Base-by-base conservation (phyloP, 495 filamentous ascomycete genomes). In the Aspergillus asperescens region DNA sequence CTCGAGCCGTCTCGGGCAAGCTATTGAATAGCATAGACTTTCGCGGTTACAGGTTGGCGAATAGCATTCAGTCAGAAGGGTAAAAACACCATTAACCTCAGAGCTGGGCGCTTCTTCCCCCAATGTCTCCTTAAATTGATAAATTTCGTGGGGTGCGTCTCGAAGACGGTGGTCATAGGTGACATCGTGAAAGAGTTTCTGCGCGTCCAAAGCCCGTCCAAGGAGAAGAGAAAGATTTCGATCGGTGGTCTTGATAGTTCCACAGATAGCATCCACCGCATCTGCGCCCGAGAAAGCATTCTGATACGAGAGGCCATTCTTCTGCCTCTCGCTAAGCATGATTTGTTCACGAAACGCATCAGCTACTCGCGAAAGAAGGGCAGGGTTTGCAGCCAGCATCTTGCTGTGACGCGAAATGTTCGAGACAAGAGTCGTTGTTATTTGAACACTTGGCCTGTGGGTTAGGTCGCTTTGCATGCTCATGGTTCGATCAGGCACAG, bases 171-270 rank as follows among this genome's bases (percentile, higher is more conserved):
- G 94, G 55, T 95, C 91, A 67, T 99, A 99, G 4, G 91, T 96
- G 34, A 97, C 94, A 80, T 99, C 94, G 67, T 97, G 94, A 66
- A 99, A 99, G 68, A 97, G 96, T 67, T 97, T 99, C 69, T 99
- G 94, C 35, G 94, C 94, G 73, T 99, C 94, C 38, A 99, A 73
- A 50, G 90, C 88, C 57, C 94, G 80, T 39, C 94, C 94, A n/a
- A 99, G 70, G 9, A 99, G 81, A 49, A 99, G 73, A 34, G 94
- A 93, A 56, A 99, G 74, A 62, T 96, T 99, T 44, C 94, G 83
- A 68, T 99, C 94, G 9, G 86, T 95, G 0, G 94, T 99, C 67
- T 92, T 87, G 64, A 97, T 96, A 59, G 97, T 97, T 61, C 87
- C 89, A 2, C 85, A 83, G 45, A 99, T 89, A 56, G 96, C 74